phyloP scores from a whole-genome alignment of 805 yeast species.

The Tetrapisispora phaffii region DNA sequence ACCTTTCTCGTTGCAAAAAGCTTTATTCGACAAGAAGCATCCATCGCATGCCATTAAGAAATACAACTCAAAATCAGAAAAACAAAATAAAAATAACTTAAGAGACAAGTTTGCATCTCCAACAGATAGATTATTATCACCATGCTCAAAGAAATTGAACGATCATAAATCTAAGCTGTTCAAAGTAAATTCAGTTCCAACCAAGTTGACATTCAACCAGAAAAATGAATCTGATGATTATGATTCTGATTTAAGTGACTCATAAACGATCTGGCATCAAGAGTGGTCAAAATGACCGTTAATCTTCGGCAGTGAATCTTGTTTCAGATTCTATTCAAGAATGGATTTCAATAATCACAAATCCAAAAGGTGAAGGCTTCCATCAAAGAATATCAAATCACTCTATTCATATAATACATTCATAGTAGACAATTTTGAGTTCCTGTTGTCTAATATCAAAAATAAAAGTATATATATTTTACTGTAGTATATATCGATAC shows the following conservation, averaged over 20 bases:
- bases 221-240: not conserved
- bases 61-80: not conserved
- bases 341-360: not conserved
- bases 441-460: too few relatives aligned
- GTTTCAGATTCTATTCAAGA: not conserved
- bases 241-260: conserved; percentile 5
- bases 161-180: conserved; percentile 34
- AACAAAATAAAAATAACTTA: not conserved
- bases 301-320: too few relatives aligned
- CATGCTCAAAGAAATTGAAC: conserved; percentile 46
- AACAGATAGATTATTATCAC: conserved; percentile 48
- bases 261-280: not conserved
- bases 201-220: conserved; percentile 13
- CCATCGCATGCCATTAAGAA: conserved; percentile 1
- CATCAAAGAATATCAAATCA: too few relatives aligned
- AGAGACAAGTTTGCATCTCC: conserved; percentile 37
- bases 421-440: too few relatives aligned
- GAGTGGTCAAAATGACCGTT: not conserved
- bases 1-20: conserved; percentile 13
- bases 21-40: conserved; percentile 17
- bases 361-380: not conserved
- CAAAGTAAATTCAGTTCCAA: conserved; percentile 14
- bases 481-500: not conserved
- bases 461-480: too few relatives aligned
- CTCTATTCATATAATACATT: too few relatives aligned